phyloP scores from a whole-genome alignment of 768 basidiomycete genomes.

The Leccinum rimulosum region DNA sequence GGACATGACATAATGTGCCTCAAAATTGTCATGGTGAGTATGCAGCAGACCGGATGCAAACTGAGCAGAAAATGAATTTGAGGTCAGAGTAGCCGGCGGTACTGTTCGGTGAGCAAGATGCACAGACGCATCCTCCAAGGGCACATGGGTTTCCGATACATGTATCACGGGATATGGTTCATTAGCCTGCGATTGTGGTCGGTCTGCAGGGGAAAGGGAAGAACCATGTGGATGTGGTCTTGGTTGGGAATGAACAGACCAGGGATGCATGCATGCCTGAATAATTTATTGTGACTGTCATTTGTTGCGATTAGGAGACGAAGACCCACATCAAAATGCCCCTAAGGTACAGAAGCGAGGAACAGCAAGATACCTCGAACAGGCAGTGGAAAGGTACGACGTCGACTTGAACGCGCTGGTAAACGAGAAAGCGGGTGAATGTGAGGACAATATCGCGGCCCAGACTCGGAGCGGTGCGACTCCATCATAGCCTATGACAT shows the following conservation, averaged over 20 bases:
- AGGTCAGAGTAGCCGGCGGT: constrained; percentile 19
- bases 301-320: constrained; percentile 1
- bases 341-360: not conserved
- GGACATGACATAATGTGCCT: constrained; percentile 49
- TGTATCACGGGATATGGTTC: not conserved
- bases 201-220: not conserved
- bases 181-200: constrained; percentile 6
- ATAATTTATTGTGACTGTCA: constrained; percentile 1
- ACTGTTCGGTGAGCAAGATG: not conserved
- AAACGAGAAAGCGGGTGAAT: not conserved
- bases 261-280: not conserved
- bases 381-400: not conserved
- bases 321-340: not conserved
- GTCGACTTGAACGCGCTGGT: not conserved
- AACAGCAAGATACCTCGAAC: not conserved
- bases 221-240: not conserved
- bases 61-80: constrained; percentile 19
- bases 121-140: not conserved
- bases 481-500: not conserved
- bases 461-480: not conserved
- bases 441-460: not conserved
- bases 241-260: not conserved
- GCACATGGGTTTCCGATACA: not conserved
- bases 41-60: constrained; percentile 31
- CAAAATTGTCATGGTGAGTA: constrained; percentile 35